Evolutionary conservation across 495 filamentous ascomycete genomes (phyloP).

Genomic region (Daldinia childiae): DNA sequence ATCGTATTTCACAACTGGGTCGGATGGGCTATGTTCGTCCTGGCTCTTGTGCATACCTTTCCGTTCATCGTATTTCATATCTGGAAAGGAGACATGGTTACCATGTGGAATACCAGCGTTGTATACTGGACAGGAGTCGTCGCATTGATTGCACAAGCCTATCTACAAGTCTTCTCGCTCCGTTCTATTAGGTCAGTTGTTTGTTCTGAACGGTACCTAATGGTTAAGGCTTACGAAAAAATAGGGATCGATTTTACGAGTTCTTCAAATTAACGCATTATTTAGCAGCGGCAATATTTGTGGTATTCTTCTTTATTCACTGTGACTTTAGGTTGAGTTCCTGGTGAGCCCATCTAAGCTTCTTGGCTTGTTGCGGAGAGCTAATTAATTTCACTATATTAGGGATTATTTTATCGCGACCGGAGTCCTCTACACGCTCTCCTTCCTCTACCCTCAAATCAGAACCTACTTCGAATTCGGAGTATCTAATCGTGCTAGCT

Average conservation of each 20-base stretch:
- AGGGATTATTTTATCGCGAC: conserved; percentile 71
- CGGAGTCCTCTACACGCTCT: conserved; percentile 58
- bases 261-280: conserved; percentile 68
- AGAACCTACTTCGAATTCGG: conserved; percentile 60
- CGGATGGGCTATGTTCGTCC: conserved; percentile 62
- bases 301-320: conserved; percentile 67
- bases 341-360: conserved; percentile 50
- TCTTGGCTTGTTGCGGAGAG: neutral
- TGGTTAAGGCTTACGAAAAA: conserved; percentile 3
- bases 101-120: conserved; percentile 55
- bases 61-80: conserved; percentile 66
- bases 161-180: conserved; percentile 62
- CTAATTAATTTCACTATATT: neutral
- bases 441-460: conserved; percentile 53
- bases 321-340: conserved; percentile 66
- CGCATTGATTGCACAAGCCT: conserved; percentile 64
- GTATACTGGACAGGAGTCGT: conserved; percentile 66
- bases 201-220: neutral
- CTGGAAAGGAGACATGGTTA: conserved; percentile 59
- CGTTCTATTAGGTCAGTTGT: conserved; percentile 57
- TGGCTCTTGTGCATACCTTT: conserved; percentile 65
- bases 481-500: conserved; percentile 53
- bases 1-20: conserved; percentile 66
- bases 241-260: conserved; percentile 65
- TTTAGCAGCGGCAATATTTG: conserved; percentile 61